Evolutionary conservation across 2,329 filamentous ascomycete genomes (phyloP).

Genomic region (Pseudodiploospora longispora): DNA sequence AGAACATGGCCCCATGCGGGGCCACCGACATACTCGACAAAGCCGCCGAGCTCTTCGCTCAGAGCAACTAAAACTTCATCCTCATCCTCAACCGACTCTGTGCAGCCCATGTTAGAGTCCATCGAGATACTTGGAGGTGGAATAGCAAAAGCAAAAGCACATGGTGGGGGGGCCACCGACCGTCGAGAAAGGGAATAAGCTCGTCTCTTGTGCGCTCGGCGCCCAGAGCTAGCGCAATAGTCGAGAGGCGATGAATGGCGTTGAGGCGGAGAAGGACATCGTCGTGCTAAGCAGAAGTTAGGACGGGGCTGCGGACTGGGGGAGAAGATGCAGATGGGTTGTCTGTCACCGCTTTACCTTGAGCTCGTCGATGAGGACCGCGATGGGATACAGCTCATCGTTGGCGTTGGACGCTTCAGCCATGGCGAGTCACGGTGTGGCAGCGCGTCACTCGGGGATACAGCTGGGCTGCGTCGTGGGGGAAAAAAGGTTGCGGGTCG

Average conservation of each 20-base stretch:
- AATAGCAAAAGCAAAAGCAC: conserved; percentile 6
- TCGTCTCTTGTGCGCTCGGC: conserved; percentile 96
- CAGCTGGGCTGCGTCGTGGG: conserved; percentile 7
- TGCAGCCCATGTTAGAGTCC: conserved; percentile 5
- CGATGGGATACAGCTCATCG: conserved; percentile 99
- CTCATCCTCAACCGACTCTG: conserved; percentile 98
- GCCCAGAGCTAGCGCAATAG: conserved; percentile 92
- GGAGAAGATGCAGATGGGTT: not conserved
- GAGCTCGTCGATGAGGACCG: conserved; percentile 97
- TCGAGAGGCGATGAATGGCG: conserved; percentile 95
- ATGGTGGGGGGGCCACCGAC: conserved; percentile 46
- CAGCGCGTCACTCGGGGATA: conserved; percentile 19
- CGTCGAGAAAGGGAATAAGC: conserved; percentile 97
- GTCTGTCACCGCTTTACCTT: conserved; percentile 58
- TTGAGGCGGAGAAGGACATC: conserved; percentile 97
- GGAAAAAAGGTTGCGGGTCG: conserved; percentile 5
- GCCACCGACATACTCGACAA: conserved; percentile 96
- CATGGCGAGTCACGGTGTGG: conserved; percentile 54
- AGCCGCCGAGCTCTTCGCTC: conserved; percentile 92
- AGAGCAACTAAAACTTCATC: conserved; percentile 96
- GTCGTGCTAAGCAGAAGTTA: conserved; percentile 62
- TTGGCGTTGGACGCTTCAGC: conserved; percentile 81
- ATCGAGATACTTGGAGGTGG: not conserved
- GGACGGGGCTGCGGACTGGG: not conserved
- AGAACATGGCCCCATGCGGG: conserved; percentile 92